These are phyloP conservation scores for Pluteus cervinus DNA, from an alignment of 768 basidiomycete genomes.

Conservation along the genomic window DNA sequence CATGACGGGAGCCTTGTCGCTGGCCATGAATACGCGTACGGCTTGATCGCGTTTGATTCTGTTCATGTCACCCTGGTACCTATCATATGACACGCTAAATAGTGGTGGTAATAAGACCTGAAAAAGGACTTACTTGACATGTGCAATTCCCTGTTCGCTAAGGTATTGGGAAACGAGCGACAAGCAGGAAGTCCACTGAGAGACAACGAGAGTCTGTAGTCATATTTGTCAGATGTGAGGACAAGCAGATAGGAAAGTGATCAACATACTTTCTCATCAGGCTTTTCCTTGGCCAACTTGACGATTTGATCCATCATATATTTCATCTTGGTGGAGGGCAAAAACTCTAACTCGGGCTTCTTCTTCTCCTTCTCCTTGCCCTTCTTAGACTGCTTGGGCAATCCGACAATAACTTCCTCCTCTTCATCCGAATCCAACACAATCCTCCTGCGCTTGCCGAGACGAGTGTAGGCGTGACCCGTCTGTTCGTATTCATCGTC, in stretches of 20 bases:
- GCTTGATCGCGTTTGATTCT: conserved; percentile 45
- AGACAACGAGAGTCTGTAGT: conserved; percentile 53
- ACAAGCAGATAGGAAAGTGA: background rate
- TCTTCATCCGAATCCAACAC: conserved; percentile 54
- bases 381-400: conserved; percentile 33
- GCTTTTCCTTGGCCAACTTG: conserved; percentile 36
- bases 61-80: conserved; percentile 60
- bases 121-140: conserved; percentile 39
- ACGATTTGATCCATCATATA: conserved; percentile 55
- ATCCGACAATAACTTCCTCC: conserved; percentile 31
- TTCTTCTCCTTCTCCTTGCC: conserved; percentile 31
- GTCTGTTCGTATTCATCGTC: conserved; percentile 20
- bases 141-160: conserved; percentile 39
- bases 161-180: conserved; percentile 60
- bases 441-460: background rate
- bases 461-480: background rate
- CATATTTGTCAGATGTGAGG: conserved; percentile 5
- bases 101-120: background rate
- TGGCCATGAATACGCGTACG: conserved; percentile 54
- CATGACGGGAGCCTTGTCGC: conserved; percentile 52
- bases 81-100: conserved; percentile 11
- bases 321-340: conserved; percentile 76
- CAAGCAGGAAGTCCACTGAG: conserved; percentile 66
- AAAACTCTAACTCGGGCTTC: conserved; percentile 45
- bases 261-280: conserved; percentile 52